These are phyloP conservation scores for Penicillium coffeae DNA, from an alignment of 495 filamentous ascomycete genomes.

Conservation along the genomic window DNA sequence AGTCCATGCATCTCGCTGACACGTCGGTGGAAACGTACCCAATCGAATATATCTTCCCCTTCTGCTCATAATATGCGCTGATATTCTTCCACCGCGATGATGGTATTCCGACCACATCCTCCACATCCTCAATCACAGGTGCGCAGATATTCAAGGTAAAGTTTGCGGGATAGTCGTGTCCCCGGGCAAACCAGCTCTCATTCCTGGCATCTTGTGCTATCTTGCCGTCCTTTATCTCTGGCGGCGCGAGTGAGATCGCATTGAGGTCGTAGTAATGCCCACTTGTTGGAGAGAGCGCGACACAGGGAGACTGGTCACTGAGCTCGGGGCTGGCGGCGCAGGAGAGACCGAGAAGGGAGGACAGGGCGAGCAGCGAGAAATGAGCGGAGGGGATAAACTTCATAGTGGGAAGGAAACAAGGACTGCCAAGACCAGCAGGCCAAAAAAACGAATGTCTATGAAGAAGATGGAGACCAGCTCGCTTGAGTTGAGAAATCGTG, in stretches of 20 bases:
- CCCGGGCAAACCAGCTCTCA: conserved; percentile 77
- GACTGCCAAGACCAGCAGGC: not conserved
- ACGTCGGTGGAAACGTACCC: conserved; percentile 53
- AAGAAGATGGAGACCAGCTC: conserved; percentile 14
- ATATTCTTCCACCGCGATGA: conserved; percentile 69
- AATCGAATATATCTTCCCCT: conserved; percentile 74
- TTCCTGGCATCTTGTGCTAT: conserved; percentile 57
- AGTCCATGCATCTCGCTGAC: conserved; percentile 4
- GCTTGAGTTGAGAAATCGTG: not conserved
- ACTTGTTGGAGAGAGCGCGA: conserved; percentile 65
- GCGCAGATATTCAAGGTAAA: conserved; percentile 95
- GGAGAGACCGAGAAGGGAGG: conserved; percentile 15
- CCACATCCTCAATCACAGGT: conserved; percentile 72
- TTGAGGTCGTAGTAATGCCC: conserved; percentile 90
- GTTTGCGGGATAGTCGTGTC: conserved; percentile 82
- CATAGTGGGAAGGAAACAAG: conserved; percentile 10
- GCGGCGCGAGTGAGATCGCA: conserved; percentile 59
- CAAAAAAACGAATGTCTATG: conserved; percentile 5
- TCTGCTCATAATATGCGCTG: conserved; percentile 80
- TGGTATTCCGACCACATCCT: conserved; percentile 67
- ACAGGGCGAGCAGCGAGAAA: conserved; percentile 19
- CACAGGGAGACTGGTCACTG: conserved; percentile 57
- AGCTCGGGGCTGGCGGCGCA: conserved; percentile 23
- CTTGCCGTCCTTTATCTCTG: conserved; percentile 48
- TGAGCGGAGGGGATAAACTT: conserved; percentile 19